Evolutionary conservation across 345 rosid species (phyloP).

Genomic region (Anastatica hierochuntica): DNA sequence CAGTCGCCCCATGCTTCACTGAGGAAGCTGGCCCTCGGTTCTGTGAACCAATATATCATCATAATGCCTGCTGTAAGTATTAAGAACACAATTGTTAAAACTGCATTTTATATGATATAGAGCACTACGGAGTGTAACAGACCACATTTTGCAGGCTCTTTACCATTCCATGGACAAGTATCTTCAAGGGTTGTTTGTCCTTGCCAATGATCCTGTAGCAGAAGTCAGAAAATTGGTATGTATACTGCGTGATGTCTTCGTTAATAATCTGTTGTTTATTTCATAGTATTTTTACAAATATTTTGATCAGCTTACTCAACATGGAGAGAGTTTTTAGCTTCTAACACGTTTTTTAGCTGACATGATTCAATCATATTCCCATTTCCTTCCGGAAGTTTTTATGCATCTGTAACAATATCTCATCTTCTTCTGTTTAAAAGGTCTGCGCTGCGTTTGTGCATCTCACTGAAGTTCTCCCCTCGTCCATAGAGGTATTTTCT

Average conservation of each 20-base stretch:
- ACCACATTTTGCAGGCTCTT: slow-evolving; percentile 48
- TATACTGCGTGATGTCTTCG: neutral
- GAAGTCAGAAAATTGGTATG: slow-evolving; percentile 78
- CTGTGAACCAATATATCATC: slow-evolving; percentile 79
- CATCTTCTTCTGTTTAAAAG: slow-evolving; percentile 29
- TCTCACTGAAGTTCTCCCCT: slow-evolving; percentile 67
- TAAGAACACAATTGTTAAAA: too few species aligned
- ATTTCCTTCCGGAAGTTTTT: neutral
- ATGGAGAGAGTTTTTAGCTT: neutral
- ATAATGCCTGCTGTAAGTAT: slow-evolving; percentile 93
- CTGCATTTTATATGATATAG: slow-evolving; percentile 4
- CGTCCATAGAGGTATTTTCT: slow-evolving; percentile 59
- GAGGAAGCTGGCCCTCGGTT: slow-evolving; percentile 78
- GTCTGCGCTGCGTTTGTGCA: slow-evolving; percentile 94
- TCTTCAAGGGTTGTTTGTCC: slow-evolving; percentile 83
- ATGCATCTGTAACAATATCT: slow-evolving; percentile 2
- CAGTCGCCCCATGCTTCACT: slow-evolving; percentile 77
- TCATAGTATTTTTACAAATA: neutral
- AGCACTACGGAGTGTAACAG: neutral
- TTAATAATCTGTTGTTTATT: slow-evolving; percentile 6
- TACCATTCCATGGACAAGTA: slow-evolving; percentile 56
- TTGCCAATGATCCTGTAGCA: slow-evolving; percentile 65
- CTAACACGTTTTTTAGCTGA: neutral
- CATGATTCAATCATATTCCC: neutral
- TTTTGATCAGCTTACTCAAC: neutral